These are phyloP conservation scores for Ilex paraguariensis DNA, from an alignment of 305 asterid genomes.

Conservation along the genomic window DNA sequence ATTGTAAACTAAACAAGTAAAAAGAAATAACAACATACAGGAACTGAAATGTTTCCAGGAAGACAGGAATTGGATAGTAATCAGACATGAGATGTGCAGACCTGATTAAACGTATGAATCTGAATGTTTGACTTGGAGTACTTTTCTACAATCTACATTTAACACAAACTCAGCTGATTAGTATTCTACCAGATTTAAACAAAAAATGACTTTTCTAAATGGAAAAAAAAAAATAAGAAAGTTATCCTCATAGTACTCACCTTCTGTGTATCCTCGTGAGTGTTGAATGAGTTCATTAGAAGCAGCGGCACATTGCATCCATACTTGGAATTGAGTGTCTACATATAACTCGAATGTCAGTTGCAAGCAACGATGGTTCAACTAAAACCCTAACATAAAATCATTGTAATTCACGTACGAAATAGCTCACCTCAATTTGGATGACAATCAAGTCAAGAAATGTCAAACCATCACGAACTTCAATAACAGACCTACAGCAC, in stretches of 20 bases:
- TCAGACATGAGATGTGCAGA: constrained; percentile 13
- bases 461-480: constrained; percentile 95
- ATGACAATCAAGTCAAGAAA: constrained; percentile 93
- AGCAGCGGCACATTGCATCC: constrained; percentile 94
- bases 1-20: neutral
- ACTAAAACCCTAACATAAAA: too few species aligned
- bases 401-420: neutral
- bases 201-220: too few species aligned
- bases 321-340: constrained; percentile 73
- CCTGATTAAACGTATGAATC: constrained; percentile 96
- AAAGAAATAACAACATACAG: neutral
- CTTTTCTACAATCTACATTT: constrained; percentile 72
- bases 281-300: constrained; percentile 95
- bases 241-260: constrained; percentile 26
- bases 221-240: too few species aligned
- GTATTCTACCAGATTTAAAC: constrained; percentile 1
- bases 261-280: constrained; percentile 93
- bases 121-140: constrained; percentile 64
- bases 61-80: neutral
- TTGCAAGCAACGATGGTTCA: neutral
- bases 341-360: constrained; percentile 32
- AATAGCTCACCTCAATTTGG: constrained; percentile 80
- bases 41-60: neutral
- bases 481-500: constrained; percentile 78
- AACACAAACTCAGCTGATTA: constrained; percentile 16